Evolutionary conservation across 495 filamentous ascomycete genomes (phyloP).

Genomic region (Antarctomyces pellizariae): DNA sequence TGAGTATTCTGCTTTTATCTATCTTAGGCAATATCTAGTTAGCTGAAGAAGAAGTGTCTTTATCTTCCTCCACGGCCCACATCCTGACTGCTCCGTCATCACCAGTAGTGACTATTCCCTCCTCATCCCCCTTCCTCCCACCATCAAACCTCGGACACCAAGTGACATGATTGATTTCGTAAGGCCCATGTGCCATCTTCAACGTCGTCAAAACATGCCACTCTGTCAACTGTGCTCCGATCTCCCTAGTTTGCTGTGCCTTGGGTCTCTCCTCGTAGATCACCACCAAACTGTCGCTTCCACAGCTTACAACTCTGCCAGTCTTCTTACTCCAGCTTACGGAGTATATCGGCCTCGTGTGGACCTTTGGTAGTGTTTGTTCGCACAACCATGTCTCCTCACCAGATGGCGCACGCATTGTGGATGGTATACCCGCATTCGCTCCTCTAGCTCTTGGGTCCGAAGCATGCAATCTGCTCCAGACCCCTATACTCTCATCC

Average conservation of each 20-base stretch:
- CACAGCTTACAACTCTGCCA: constrained; percentile 57
- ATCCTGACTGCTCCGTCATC: constrained; percentile 59
- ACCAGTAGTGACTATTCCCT: constrained; percentile 56
- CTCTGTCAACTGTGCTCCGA: constrained; percentile 22
- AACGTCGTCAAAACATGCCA: constrained; percentile 48
- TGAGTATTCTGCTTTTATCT: too few relatives aligned
- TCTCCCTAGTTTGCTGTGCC: constrained; percentile 7
- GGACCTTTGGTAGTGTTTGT: constrained; percentile 41
- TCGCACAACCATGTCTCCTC: constrained; percentile 69
- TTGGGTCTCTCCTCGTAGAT: constrained; percentile 41
- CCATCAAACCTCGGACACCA: constrained; percentile 49
- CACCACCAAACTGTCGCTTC: constrained; percentile 65
- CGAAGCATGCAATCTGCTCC: constrained; percentile 26
- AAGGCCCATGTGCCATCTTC: constrained; percentile 60
- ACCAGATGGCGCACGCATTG: constrained; percentile 42
- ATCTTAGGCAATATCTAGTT: too few relatives aligned
- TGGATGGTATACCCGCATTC: constrained; percentile 42
- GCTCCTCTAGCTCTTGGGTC: constrained; percentile 11
- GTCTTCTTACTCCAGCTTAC: constrained; percentile 53
- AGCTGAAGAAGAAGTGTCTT: too few relatives aligned
- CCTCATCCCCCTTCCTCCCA: constrained; percentile 28
- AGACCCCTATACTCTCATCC: constrained; percentile 53
- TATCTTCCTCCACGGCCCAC: constrained; percentile 31
- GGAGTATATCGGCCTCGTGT: constrained; percentile 62
- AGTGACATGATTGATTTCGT: constrained; percentile 74